A percentile compares a stretch with the other conserved stretches of the same genome.
These are phyloP conservation scores for Helicostylum pulchrum DNA, from an alignment of 192 early-diverging fungal genomes.

Conservation along the genomic window DNA sequence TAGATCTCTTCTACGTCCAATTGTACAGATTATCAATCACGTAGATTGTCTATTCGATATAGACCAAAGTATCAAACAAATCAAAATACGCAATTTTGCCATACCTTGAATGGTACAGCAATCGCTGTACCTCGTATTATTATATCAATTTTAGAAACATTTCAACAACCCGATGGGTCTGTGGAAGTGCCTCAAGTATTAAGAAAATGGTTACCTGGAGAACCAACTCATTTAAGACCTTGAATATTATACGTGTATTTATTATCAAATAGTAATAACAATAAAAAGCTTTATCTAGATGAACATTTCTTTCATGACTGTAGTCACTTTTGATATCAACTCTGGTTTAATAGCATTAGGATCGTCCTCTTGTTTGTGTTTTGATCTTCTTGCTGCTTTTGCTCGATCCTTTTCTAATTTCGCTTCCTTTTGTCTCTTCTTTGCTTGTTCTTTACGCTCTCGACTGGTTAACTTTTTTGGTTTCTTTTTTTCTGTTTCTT, in stretches of 20 bases:
- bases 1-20: constrained; percentile 87
- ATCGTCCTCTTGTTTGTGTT: neutral
- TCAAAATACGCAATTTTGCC: constrained; percentile 63
- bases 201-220: constrained; percentile 57
- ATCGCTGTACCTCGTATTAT: constrained; percentile 85
- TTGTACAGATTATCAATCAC: constrained; percentile 91
- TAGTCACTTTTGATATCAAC: neutral
- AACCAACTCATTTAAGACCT: constrained; percentile 8
- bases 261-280: neutral
- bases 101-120: constrained; percentile 91
- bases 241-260: neutral
- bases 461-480: constrained; percentile 12
- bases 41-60: constrained; percentile 77
- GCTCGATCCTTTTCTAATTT: constrained; percentile 8
- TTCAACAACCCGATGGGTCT: constrained; percentile 67
- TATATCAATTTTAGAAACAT: constrained; percentile 83
- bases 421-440: constrained; percentile 24
- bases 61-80: constrained; percentile 23
- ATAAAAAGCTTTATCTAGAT: neutral
- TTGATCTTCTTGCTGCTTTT: constrained; percentile 6
- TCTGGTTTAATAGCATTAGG: neutral
- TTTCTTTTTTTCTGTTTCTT: constrained; percentile 2
- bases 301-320: constrained; percentile 14
- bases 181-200: constrained; percentile 71
- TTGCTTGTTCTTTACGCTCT: constrained; percentile 20